phyloP scores from a whole-genome alignment of 129 eudicot genomes.

The Helichrysum umbraculigerum region DNA sequence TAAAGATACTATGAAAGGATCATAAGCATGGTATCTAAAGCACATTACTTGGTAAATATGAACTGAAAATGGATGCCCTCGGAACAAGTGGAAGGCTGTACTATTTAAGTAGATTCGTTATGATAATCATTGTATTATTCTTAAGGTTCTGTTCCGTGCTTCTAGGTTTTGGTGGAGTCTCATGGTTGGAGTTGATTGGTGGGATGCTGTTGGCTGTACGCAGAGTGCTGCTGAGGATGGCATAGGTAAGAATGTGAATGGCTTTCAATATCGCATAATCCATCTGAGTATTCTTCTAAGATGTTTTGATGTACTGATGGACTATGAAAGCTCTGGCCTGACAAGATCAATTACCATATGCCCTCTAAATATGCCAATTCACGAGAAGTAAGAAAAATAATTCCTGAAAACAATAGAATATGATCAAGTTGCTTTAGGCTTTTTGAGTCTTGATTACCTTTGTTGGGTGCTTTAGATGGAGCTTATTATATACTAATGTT shows the following conservation, averaged over 20 bases:
- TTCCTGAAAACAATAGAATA: not conserved
- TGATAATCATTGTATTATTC: constrained; percentile 10
- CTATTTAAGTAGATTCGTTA: constrained; percentile 1
- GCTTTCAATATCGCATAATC: not conserved
- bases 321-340: not conserved
- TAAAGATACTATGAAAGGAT: too few relatives aligned
- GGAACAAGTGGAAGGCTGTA: not conserved
- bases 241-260: constrained; percentile 60
- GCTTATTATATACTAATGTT: not conserved
- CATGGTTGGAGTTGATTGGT: constrained; percentile 99
- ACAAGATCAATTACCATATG: constrained; percentile 3
- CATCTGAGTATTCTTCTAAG: not conserved
- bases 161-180: constrained; percentile 99
- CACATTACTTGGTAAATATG: not conserved
- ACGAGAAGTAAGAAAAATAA: not conserved
- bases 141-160: constrained; percentile 16
- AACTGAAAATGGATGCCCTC: not conserved
- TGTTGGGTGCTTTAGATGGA: constrained; percentile 6
- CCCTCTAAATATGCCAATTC: not conserved
- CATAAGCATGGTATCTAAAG: too few relatives aligned
- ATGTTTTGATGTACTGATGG: not conserved
- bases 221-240: constrained; percentile 99
- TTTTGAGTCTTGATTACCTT: not conserved
- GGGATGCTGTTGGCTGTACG: constrained; percentile 99
- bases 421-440: not conserved